Percentiles rank a stretch among this genome's conserved stretches.
These are phyloP conservation scores for Mycena alexandri DNA, from an alignment of 768 basidiomycete genomes.

Conservation along the genomic window DNA sequence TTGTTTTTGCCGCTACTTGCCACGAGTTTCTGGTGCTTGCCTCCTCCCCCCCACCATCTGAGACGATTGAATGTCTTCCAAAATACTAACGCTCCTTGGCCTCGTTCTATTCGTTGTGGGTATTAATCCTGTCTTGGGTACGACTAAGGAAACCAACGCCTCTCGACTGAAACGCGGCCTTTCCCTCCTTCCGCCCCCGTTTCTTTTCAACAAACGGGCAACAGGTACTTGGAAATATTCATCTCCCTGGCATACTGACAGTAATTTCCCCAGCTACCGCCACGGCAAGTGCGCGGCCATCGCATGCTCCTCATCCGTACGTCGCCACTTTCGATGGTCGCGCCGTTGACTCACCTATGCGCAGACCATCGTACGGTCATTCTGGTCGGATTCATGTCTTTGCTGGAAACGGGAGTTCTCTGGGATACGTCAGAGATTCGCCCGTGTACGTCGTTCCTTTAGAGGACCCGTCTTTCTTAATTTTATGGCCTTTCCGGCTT, in stretches of 20 bases:
- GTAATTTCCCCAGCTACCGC: constrained; percentile 2
- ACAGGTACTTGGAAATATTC: constrained; percentile 12
- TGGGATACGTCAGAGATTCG: constrained; percentile 27
- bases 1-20: constrained; percentile 17
- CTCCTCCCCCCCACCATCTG: constrained; percentile 8
- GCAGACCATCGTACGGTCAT: not conserved
- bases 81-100: constrained; percentile 12
- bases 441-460: constrained; percentile 2
- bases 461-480: not conserved
- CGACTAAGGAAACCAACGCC: constrained; percentile 37
- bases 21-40: constrained; percentile 20
- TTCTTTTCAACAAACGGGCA: not conserved
- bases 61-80: constrained; percentile 13
- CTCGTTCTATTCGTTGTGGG: constrained; percentile 16
- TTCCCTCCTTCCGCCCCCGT: constrained; percentile 32
- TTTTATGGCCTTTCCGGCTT: not conserved
- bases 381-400: constrained; percentile 28
- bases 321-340: not conserved
- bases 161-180: constrained; percentile 33
- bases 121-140: not conserved
- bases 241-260: not conserved
- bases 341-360: not conserved
- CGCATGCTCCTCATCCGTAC: constrained; percentile 16
- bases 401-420: constrained; percentile 25
- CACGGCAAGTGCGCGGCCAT: constrained; percentile 23